A percentile compares a stretch with the other conserved stretches of the same genome.
Conservation (phyloP, 2,329 filamentous ascomycete species). For the Apiospora aurea region DNA sequence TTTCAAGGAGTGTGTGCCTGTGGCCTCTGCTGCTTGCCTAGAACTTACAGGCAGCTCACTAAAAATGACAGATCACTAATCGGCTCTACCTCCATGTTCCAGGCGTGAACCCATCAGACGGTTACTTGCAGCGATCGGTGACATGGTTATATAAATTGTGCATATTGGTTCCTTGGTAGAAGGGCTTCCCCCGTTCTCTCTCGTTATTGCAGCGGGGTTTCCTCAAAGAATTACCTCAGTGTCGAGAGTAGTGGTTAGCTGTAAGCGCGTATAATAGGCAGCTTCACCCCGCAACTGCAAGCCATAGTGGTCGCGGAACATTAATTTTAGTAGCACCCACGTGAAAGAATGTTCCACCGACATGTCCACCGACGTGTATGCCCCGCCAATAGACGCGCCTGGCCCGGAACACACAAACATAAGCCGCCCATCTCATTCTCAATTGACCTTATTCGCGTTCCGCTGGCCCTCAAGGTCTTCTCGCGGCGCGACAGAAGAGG, state of each 20-base stretch:
- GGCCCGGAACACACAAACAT: not conserved
- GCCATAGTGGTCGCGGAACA: not conserved
- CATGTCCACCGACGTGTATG: not conserved
- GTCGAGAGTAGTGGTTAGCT: not conserved
- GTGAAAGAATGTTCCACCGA: conserved; percentile 1
- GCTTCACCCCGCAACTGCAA: not conserved
- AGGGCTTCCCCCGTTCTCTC: not conserved
- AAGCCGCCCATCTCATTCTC: not conserved
- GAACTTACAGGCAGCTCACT: not conserved
- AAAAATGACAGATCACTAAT: not conserved
- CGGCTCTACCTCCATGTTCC: not conserved
- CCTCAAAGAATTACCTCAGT: not conserved
- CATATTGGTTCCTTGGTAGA: not conserved
- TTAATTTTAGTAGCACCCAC: not conserved
- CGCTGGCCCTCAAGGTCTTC: not conserved
- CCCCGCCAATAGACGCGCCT: conserved; percentile 11
- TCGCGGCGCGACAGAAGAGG: not conserved
- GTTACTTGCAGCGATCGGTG: not conserved
- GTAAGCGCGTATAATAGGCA: not conserved
- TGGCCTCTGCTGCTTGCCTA: not conserved
- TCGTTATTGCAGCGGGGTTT: not conserved
- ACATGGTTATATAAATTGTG: not conserved
- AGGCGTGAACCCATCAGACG: not conserved
- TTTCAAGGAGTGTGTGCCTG: no score
- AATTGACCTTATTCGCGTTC: not conserved